Percentiles rank a stretch among this genome's conserved stretches.
Evolutionary conservation across 2,329 filamentous ascomycete genomes (phyloP).

Genomic region (Exophiala viscosa): DNA sequence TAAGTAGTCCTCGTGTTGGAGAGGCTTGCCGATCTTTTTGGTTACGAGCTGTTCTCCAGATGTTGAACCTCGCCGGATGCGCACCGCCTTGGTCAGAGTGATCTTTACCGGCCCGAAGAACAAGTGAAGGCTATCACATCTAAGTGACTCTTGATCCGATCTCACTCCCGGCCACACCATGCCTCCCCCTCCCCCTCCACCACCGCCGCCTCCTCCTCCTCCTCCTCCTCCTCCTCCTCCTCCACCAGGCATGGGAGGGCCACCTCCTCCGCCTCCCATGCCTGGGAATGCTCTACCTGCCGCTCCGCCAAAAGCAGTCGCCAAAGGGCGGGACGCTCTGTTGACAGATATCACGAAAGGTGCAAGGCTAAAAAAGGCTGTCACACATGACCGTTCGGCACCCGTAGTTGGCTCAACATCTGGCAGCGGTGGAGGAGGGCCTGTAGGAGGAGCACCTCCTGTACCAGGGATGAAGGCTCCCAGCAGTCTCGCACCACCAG

Average conservation of each 20-base stretch:
- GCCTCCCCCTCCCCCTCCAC: slow-evolving; percentile 27
- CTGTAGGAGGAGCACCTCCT: slow-evolving; percentile 73
- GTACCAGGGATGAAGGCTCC: slow-evolving; percentile 65
- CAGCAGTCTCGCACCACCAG: slow-evolving; percentile 66
- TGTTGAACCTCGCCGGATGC: slow-evolving; percentile 5
- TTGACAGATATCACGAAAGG: slow-evolving; percentile 86
- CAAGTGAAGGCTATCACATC: slow-evolving; percentile 1
- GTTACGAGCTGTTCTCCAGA: neutral
- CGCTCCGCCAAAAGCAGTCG: slow-evolving; percentile 54
- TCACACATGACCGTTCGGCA: slow-evolving; percentile 88
- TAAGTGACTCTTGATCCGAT: neutral
- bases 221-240: slow-evolving; percentile 62
- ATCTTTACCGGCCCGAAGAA: slow-evolving; percentile 1
- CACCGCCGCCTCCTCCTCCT: too few relatives aligned
- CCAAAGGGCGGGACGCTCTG: slow-evolving; percentile 67
- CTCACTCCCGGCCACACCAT: slow-evolving; percentile 8
- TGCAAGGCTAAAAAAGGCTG: slow-evolving; percentile 72
- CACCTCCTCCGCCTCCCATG: slow-evolving; percentile 62
- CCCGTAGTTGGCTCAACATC: slow-evolving; percentile 61
- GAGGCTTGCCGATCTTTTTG: neutral
- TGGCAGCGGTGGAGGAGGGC: slow-evolving; percentile 53
- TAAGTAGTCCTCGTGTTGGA: neutral
- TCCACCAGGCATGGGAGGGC: slow-evolving; percentile 52
- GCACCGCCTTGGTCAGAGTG: slow-evolving; percentile 3
- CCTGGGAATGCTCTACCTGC: slow-evolving; percentile 57